Evolutionary conservation across 225 moss, liverwort and hornwort genomes (phyloP).

Genomic region (Bryoerythrophyllum caledonicum): DNA sequence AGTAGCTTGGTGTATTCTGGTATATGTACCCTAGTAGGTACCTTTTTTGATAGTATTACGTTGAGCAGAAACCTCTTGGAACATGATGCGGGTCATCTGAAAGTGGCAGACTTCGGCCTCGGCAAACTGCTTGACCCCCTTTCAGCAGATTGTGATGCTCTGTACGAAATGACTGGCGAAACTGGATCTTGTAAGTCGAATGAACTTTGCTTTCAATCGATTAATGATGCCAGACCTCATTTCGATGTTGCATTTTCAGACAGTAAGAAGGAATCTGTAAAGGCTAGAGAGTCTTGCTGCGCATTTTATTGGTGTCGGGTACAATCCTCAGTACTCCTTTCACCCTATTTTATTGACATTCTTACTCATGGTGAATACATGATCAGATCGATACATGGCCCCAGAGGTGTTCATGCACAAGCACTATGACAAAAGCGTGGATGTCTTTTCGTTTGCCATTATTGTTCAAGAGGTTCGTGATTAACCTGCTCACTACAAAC

Average conservation of each 20-base stretch:
- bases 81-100: constrained; percentile 69
- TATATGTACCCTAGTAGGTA: not conserved
- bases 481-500: constrained; percentile 4
- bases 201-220: constrained; percentile 6
- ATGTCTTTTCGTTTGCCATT: constrained; percentile 84
- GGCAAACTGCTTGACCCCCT: constrained; percentile 66
- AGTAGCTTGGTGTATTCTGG: constrained; percentile 11
- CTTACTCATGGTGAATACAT: constrained; percentile 3
- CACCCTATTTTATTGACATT: constrained; percentile 12
- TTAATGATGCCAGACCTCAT: constrained; percentile 5
- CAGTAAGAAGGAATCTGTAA: not conserved
- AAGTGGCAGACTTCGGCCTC: constrained; percentile 90
- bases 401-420: constrained; percentile 77
- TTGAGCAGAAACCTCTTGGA: constrained; percentile 49
- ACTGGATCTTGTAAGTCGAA: constrained; percentile 59
- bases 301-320: constrained; percentile 2
- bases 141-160: constrained; percentile 32
- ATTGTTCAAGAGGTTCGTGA: constrained; percentile 77
- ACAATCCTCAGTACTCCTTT: not conserved
- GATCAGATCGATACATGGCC: constrained; percentile 84
- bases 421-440: constrained; percentile 76
- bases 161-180: constrained; percentile 64
- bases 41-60: constrained; percentile 11
- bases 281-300: not conserved
- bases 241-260: constrained; percentile 6